Evolutionary conservation across 2,329 filamentous ascomycete species (phyloP).

Genomic region (Phialocephala sp.): DNA sequence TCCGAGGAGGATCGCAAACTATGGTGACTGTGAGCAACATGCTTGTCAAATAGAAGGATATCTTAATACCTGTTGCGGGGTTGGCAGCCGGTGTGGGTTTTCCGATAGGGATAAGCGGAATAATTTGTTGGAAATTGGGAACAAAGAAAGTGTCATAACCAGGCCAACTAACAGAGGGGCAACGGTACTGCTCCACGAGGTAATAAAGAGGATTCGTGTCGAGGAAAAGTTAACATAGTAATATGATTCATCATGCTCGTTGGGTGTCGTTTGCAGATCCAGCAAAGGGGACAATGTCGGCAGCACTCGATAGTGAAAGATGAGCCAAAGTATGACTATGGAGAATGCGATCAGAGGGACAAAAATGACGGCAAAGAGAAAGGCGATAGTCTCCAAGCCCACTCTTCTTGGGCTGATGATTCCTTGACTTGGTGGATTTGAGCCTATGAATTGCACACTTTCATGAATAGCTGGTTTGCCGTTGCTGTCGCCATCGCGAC

Average conservation of each 20-base stretch:
- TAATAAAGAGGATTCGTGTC: not conserved
- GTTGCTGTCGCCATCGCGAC: slow-evolving; percentile 3
- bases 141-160: slow-evolving; percentile 1
- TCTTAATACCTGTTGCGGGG: not conserved
- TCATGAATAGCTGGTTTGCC: not conserved
- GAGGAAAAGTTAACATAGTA: slow-evolving; percentile 5
- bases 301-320: not conserved
- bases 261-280: not conserved
- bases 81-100: not conserved
- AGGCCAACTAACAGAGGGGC: not conserved
- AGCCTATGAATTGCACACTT: not conserved
- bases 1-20: slow-evolving; percentile 6
- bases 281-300: not conserved
- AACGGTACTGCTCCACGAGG: not conserved
- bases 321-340: not conserved
- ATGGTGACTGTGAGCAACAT: not conserved
- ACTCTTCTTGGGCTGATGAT: not conserved
- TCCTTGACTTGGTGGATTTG: not conserved
- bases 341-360: slow-evolving; percentile 2
- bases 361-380: not conserved
- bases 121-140: not conserved
- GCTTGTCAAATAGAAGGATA: not conserved
- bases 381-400: not conserved
- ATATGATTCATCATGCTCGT: not conserved
- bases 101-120: not conserved